Evolutionary conservation across 352 stramenopile genomes (phyloP).

Genomic region (Globisporangium emineosum): DNA sequence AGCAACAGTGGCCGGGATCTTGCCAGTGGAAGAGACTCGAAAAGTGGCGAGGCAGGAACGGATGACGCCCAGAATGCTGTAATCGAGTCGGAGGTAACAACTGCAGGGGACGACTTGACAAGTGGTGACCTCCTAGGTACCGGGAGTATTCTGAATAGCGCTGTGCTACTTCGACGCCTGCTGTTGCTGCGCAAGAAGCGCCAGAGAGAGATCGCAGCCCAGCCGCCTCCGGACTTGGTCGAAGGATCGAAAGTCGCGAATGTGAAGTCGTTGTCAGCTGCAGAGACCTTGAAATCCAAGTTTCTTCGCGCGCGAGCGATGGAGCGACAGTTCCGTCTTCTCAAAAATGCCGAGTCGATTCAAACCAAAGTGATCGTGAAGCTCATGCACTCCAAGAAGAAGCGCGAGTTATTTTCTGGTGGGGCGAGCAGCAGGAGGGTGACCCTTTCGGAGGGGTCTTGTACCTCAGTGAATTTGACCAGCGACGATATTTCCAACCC

Average conservation of each 20-base stretch:
- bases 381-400: conserved; percentile 18
- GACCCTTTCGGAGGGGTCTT: neutral
- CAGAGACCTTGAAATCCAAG: conserved; percentile 44
- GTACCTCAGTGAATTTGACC: neutral
- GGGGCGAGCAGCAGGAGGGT: neutral
- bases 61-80: neutral
- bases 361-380: conserved; percentile 20
- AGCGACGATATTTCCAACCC: neutral
- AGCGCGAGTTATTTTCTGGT: conserved; percentile 6
- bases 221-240: conserved; percentile 32
- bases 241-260: conserved; percentile 30
- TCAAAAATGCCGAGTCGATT: conserved; percentile 24
- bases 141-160: conserved; percentile 13
- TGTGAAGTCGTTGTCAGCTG: conserved; percentile 28
- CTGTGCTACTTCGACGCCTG: conserved; percentile 32
- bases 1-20: neutral
- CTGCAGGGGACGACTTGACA: neutral
- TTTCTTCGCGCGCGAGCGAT: conserved; percentile 38
- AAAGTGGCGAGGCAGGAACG: neutral
- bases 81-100: neutral
- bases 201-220: conserved; percentile 17
- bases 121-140: neutral
- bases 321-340: conserved; percentile 23
- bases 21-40: neutral
- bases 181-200: conserved; percentile 39